Evolutionary conservation across 768 basidiomycete species (phyloP).

Genomic region (Ramaria rubella): DNA sequence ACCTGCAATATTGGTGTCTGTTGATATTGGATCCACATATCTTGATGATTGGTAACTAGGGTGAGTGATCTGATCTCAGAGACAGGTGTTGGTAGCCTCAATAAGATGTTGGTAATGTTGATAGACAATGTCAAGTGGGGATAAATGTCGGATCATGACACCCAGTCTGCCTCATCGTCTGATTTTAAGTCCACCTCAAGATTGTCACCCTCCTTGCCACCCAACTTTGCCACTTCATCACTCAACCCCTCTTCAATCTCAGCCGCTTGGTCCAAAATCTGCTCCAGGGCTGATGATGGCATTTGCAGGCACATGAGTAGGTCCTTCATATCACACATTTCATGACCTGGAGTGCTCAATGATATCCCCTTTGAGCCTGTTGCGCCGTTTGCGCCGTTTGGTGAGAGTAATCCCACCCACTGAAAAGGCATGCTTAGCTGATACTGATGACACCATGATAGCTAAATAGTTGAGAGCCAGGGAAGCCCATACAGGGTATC

Average conservation of each 20-base stretch:
- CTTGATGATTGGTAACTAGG: no score
- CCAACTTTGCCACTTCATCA: background rate
- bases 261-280: background rate
- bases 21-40: no score
- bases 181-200: background rate
- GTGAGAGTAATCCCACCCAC: slow-evolving; percentile 33
- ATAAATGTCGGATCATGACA: no score
- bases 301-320: background rate
- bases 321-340: slow-evolving; percentile 12
- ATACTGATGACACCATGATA: slow-evolving; percentile 34
- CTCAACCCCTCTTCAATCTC: background rate
- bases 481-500: slow-evolving; percentile 30
- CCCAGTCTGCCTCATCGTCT: no score
- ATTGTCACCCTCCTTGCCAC: background rate
- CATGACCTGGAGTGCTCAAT: slow-evolving; percentile 27
- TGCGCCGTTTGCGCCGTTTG: slow-evolving; percentile 29
- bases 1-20: no score
- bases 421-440: slow-evolving; percentile 36
- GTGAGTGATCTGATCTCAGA: no score
- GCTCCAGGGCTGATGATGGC: background rate
- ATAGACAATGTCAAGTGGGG: no score
- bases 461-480: slow-evolving; percentile 32
- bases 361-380: slow-evolving; percentile 29
- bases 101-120: no score
- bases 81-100: no score